phyloP scores from a whole-genome alignment of 192 early-diverging fungal species.

The Spizellomyces punctatus region DNA sequence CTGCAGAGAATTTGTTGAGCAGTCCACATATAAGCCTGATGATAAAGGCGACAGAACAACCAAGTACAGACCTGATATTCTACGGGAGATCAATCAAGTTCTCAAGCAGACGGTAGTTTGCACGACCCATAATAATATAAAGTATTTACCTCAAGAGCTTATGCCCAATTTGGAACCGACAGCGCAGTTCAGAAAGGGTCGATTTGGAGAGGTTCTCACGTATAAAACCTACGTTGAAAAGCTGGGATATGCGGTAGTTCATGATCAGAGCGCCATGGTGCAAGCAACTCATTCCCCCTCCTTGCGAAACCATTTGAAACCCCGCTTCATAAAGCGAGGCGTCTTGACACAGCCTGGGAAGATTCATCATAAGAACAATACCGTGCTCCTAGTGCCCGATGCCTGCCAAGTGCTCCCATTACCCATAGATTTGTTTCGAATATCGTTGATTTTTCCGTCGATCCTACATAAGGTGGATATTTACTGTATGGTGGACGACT shows the following conservation, averaged over 20 bases:
- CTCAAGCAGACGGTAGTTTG: constrained; percentile 31
- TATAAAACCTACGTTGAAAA: constrained; percentile 35
- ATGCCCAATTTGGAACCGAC: constrained; percentile 8
- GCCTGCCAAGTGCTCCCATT: constrained; percentile 38
- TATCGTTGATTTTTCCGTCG: constrained; percentile 41
- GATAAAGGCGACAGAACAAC: constrained; percentile 10
- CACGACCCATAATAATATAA: constrained; percentile 41
- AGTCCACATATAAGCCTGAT: background rate
- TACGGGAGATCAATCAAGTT: constrained; percentile 23
- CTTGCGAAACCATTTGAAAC: constrained; percentile 13
- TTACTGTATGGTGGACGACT: constrained; percentile 34
- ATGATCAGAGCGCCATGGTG: constrained; percentile 33
- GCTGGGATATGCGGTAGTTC: constrained; percentile 37
- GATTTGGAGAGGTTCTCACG: constrained; percentile 13
- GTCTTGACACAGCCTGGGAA: background rate
- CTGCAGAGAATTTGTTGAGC: constrained; percentile 1
- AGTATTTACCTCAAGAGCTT: constrained; percentile 29
- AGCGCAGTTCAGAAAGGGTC: constrained; percentile 22
- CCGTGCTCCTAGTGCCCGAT: constrained; percentile 38
- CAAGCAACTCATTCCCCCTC: constrained; percentile 29
- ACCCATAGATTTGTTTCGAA: constrained; percentile 23
- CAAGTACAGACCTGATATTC: constrained; percentile 7
- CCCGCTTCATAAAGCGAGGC: background rate
- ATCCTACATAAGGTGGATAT: constrained; percentile 36
- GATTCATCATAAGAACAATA: background rate